These are phyloP conservation scores for Sarocladium oryzae DNA, from an alignment of 2,329 filamentous ascomycete genomes.

Conservation along the genomic window DNA sequence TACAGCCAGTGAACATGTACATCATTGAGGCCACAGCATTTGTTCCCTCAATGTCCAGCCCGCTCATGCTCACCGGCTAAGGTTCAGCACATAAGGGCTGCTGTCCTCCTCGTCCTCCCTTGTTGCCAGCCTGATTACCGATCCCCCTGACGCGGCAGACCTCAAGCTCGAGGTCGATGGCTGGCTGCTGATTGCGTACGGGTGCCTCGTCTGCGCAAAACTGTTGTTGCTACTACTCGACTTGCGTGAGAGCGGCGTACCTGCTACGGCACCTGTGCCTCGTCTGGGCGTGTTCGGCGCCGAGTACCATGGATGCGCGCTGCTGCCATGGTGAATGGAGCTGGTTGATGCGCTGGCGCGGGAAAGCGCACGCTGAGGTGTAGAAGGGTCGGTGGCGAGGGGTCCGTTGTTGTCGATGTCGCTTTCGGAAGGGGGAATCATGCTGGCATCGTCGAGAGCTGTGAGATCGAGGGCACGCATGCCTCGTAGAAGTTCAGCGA, in stretches of 20 bases:
- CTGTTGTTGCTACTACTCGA: conserved; percentile 30
- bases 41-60: neutral
- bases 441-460: conserved; percentile 33
- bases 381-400: conserved; percentile 33
- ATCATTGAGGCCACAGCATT: neutral
- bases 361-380: conserved; percentile 23
- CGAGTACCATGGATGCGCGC: conserved; percentile 39
- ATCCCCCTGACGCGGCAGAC: conserved; percentile 29
- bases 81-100: conserved; percentile 32
- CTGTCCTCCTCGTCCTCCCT: conserved; percentile 24
- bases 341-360: conserved; percentile 23
- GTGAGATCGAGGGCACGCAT: conserved; percentile 61
- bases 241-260: conserved; percentile 29
- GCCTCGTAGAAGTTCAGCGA: conserved; percentile 69
- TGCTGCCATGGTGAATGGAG: conserved; percentile 36
- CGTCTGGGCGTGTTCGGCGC: conserved; percentile 47
- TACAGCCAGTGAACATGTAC: neutral
- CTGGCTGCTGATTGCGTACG: conserved; percentile 29
- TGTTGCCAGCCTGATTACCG: conserved; percentile 43
- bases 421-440: conserved; percentile 22
- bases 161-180: conserved; percentile 33
- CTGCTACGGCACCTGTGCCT: conserved; percentile 19
- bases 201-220: conserved; percentile 36
- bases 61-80: conserved; percentile 11
- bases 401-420: conserved; percentile 42